Evolutionary conservation across 257 asterid species (phyloP), one percentile per base, ranked within the genome.

Genomic region (Plantago major): DNA sequence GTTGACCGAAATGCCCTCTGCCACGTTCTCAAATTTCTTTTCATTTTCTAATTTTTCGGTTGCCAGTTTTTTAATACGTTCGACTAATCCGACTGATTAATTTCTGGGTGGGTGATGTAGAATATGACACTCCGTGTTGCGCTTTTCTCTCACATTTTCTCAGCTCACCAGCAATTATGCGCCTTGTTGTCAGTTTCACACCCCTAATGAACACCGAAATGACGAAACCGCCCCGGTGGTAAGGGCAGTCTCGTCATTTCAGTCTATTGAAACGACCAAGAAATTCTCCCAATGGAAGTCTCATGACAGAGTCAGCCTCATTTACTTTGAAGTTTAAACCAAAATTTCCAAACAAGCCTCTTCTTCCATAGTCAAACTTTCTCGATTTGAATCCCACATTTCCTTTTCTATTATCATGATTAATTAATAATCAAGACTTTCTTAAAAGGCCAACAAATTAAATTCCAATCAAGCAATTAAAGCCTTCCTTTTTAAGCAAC

Each of bases 61-160:
- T 26, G 60, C 9, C 48, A 8, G 0, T 4, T 44, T 44, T 22
- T 22, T 22, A 22, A 22, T 22, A 22, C 1, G 26, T 22, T 22
- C 26, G 26, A 22, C 26, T 2, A 22, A 22, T 22, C 26, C 26
- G 26, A 22, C 26, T 2, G 26, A 22, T 1, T 22, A 22, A 1
- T 22, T 1, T 22, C 26, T 22, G 26, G 26, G 26, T 22, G n/a
- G 48, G 14, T 13, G 7, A 33, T 22, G 26, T 22, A 33, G 40
- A 33, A 7, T 33, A 5, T 33, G 3, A 33, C 3, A 14, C 3
- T 16, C 6, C 26, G 64, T 54, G 30, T 70, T 75, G 66, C 80
- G 78, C 71, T 76, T 76, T 75, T 57, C 64, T 60, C 70, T 59
- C 64, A 11, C 71, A 64, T 56, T 67, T 73, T 59, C 8, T 33